Conservation (phyloP, 176 grass and related monocot genomes). For the Phoenix roebelenii region DNA sequence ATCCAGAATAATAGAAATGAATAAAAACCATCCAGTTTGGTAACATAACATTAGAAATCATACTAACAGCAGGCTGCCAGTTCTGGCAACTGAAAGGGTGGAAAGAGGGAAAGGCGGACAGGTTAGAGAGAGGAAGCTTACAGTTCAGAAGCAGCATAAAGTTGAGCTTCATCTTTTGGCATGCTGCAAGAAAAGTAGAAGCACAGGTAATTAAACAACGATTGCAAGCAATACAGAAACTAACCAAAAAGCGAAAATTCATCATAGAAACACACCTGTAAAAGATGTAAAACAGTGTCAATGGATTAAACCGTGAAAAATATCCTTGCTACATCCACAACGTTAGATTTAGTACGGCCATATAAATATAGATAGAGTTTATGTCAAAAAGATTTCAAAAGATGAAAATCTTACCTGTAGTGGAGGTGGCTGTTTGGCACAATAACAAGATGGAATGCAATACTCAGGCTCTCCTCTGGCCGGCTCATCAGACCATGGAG, state of each 20-base stretch:
- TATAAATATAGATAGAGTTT: constrained; percentile 4
- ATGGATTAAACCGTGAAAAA: constrained; percentile 58
- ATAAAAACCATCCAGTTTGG: too few relatives aligned
- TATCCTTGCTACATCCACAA: constrained; percentile 51
- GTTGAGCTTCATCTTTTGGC: constrained; percentile 95
- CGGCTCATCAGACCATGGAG: constrained; percentile 83
- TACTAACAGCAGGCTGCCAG: too few relatives aligned
- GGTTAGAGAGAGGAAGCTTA: constrained; percentile 22
- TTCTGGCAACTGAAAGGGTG: too few relatives aligned
- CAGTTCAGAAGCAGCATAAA: constrained; percentile 81
- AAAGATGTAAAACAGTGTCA: constrained; percentile 86
- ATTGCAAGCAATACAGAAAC: not conserved
- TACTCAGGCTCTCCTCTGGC: constrained; percentile 78
- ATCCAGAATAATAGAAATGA: too few relatives aligned
- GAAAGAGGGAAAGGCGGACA: not conserved
- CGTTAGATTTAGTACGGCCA: constrained; percentile 26
- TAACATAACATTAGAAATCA: too few relatives aligned
- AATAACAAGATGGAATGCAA: constrained; percentile 75
- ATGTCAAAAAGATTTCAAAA: not conserved
- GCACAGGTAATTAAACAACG: constrained; percentile 5
- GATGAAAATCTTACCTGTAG: constrained; percentile 42
- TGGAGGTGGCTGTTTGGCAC: constrained; percentile 39
- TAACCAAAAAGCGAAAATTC: constrained; percentile 13
- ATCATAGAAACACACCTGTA: constrained; percentile 55
- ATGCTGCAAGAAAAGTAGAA: constrained; percentile 46